Percentiles rank a stretch among this genome's conserved stretches.
phyloP scores from a whole-genome alignment of 2,329 filamentous ascomycete genomes.

The Xylariaceae sp. region DNA sequence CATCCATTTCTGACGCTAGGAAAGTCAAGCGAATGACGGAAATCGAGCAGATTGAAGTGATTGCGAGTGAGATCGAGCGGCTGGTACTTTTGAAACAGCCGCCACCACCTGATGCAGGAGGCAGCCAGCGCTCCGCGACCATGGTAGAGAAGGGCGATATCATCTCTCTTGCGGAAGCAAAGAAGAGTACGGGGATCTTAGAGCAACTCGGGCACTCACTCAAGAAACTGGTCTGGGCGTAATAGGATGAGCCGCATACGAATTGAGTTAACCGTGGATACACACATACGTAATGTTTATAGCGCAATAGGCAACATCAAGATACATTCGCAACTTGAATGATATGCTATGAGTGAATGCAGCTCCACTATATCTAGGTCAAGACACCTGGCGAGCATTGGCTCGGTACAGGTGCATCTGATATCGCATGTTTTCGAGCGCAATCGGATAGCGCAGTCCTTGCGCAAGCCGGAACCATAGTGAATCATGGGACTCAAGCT shows the following conservation, averaged over 20 bases:
- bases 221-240: slow-evolving; percentile 89
- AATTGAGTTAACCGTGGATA: too few relatives aligned
- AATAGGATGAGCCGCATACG: slow-evolving; percentile 2
- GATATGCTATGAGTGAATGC: too few relatives aligned
- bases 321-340: too few relatives aligned
- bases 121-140: slow-evolving; percentile 25
- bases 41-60: slow-evolving; percentile 52
- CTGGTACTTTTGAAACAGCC: slow-evolving; percentile 51
- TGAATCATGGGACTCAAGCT: slow-evolving; percentile 70
- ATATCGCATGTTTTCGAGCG: slow-evolving; percentile 91
- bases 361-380: too few relatives aligned
- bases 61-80: slow-evolving; percentile 74
- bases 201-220: slow-evolving; percentile 86
- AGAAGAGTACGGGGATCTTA: slow-evolving; percentile 77
- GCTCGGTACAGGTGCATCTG: slow-evolving; percentile 78
- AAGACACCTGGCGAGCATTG: slow-evolving; percentile 1
- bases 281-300: too few relatives aligned
- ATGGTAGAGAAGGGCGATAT: slow-evolving; percentile 63
- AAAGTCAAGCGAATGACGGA: slow-evolving; percentile 45
- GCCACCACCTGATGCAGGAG: slow-evolving; percentile 13
- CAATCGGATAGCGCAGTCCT: slow-evolving; percentile 71
- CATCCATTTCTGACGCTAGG: slow-evolving; percentile 50
- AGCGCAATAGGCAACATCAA: too few relatives aligned
- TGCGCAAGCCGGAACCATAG: slow-evolving; percentile 76
- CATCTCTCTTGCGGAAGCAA: slow-evolving; percentile 79